Base-by-base conservation (phyloP, 176 grass and related monocot genomes). In the Oryza rufipogon region DNA sequence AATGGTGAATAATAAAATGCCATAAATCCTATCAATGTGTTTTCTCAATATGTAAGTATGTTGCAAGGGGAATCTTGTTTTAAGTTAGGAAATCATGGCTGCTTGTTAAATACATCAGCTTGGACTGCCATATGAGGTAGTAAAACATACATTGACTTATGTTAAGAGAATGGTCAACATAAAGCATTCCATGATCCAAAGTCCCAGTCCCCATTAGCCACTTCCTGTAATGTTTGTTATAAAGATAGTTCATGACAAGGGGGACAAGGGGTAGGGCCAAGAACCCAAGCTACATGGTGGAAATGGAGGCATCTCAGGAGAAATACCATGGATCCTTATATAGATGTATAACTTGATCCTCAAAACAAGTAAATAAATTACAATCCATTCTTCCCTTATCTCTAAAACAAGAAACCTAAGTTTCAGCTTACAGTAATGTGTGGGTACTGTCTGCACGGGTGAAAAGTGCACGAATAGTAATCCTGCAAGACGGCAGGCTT, bases 1-100 rank as follows among this genome's bases (percentile, higher is more conserved):
- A 4, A 36, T 51, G 14, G 46, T 74, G 61, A 63, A 71, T 65
- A 88, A 76, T 20, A 48, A 12, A 79, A 73, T 38, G 58, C 20
- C 60, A 38, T 9, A 83, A 82, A 49, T 74, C 23, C 6, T 32
- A 67, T 9, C 32, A 34, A 25, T 70, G 51, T 7, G 12, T 28
- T 76, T 85, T 64, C 41, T 41, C 64, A 68, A 71, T 75, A 16
- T 36, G 61, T 32, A 22, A 39, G 10, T 36, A 41, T 66, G 33
- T 34, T 74, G 14, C 20, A 30, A 22, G 19, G 54, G 54, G 19
- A 14, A 25, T 10, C 6, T 78, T 71, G 66, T 10, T 36, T 65
- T 65, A 23, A 79, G 67, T 25, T 71, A 64, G 36, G n/a, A 28
- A 45, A 79, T 63, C 25, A 72, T 16, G 48, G 36, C 33, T 85